These are phyloP conservation scores for Colletotrichum filicis DNA, from an alignment of 2,329 filamentous ascomycete species.

Conservation along the genomic window DNA sequence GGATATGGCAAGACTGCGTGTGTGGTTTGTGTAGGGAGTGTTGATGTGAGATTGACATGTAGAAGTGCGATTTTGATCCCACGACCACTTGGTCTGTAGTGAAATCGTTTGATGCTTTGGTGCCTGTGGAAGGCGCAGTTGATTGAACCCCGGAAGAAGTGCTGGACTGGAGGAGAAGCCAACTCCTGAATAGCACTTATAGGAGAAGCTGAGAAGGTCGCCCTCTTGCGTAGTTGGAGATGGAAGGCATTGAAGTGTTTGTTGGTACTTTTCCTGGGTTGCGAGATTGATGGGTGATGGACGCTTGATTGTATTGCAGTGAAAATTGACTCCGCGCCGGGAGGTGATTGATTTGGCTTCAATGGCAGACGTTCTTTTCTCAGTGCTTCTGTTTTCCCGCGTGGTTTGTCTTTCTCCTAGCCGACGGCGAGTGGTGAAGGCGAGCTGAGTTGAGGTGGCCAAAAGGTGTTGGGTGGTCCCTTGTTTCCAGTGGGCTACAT, in stretches of 20 bases:
- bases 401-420: constrained; percentile 9
- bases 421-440: constrained; percentile 17
- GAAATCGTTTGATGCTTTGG: not conserved
- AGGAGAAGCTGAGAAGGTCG: not conserved
- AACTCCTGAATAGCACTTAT: constrained; percentile 7
- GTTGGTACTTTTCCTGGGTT: not conserved
- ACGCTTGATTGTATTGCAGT: not conserved
- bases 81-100: constrained; percentile 13
- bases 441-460: constrained; percentile 18
- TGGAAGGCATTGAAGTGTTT: not conserved
- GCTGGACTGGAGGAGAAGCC: constrained; percentile 3
- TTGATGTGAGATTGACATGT: not conserved
- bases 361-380: not conserved
- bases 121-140: not conserved
- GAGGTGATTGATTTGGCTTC: not conserved
- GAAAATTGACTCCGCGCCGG: not conserved
- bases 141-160: not conserved
- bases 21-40: constrained; percentile 1
- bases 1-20: not conserved
- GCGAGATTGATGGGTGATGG: not conserved
- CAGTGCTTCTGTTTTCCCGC: not conserved
- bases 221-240: not conserved
- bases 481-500: constrained; percentile 34
- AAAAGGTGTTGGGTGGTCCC: constrained; percentile 33
- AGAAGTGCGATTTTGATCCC: not conserved